Base-by-base conservation (phyloP, 768 basidiomycete genomes). In the Termitomyces sp. region DNA sequence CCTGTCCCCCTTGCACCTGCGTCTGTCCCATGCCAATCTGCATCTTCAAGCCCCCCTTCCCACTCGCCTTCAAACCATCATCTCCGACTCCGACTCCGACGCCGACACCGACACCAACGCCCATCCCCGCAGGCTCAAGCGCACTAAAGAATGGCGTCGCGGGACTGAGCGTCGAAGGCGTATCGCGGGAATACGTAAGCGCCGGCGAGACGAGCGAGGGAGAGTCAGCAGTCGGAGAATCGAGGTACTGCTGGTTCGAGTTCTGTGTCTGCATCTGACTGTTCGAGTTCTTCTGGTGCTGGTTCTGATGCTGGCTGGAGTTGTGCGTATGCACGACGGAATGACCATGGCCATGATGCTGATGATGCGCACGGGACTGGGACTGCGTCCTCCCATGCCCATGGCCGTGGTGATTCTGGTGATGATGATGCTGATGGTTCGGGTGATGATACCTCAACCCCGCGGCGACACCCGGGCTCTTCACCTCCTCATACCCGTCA, bases 91-190 rank as follows among this genome's bases (percentile, higher is more conserved):
- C 22, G 22, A 44, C 28, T 0, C 47, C 47, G 12, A 48, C 33
- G 0, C 42, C 42, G 5, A 44, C 28, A 12, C 47, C 47, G n/a
- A 48, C 29, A 2, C 49, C 26, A 15, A 20, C 51, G 18, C 36
- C 51, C 29, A 41, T 52, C 3, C 62, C 62, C n/a, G 49, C 69
- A 63, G 87, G 87, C 13, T 83, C 81, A 65, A 88, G 87, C 8
- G 82, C 81, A 28, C 81, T 81, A 70, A 87, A 84, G 72, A 87
- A 88, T 12, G 86, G 86, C 12, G 86, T 88, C 12, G 85, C 80
- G 18, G 87, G 87, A 65, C 87, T 88, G 55, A 87, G 75, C 29
- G 84, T 86, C 39, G 84, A 82, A 16, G 85, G 81, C 28, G 86
- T 77, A 56, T 77, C 76, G 81, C 42, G 76, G n/a, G 84, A 83